Percentiles rank a stretch among this genome's conserved stretches.
Evolutionary conservation across 2,329 filamentous ascomycete genomes (phyloP).

Genomic region (Lojkania enalia): DNA sequence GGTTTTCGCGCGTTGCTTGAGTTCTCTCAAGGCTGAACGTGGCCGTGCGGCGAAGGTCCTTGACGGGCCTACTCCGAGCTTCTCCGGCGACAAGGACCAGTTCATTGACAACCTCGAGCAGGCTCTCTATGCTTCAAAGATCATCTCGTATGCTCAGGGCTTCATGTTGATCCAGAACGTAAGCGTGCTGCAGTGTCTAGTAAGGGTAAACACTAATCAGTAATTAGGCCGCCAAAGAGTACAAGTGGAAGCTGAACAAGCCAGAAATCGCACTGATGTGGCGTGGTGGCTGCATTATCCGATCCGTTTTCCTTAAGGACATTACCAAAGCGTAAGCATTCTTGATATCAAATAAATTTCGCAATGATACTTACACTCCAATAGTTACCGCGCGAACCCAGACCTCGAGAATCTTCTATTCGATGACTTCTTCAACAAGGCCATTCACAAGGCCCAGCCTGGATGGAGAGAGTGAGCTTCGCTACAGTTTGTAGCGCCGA

Average conservation of each 20-base stretch:
- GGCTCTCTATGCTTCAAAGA: slow-evolving; percentile 98
- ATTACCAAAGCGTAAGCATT: slow-evolving; percentile 75
- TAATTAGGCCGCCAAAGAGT: slow-evolving; percentile 84
- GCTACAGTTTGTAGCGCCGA: neutral
- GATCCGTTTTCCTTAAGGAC: slow-evolving; percentile 99
- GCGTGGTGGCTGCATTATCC: slow-evolving; percentile 99
- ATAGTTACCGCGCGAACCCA: slow-evolving; percentile 80
- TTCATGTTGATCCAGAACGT: slow-evolving; percentile 99
- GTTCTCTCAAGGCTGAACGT: slow-evolving; percentile 92
- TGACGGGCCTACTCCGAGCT: slow-evolving; percentile 73
- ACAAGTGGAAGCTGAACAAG: slow-evolving; percentile 99
- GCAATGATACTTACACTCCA: slow-evolving; percentile 10
- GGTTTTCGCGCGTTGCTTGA: slow-evolving; percentile 92
- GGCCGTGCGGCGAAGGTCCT: slow-evolving; percentile 78
- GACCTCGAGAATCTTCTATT: slow-evolving; percentile 98
- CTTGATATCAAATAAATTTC: neutral
- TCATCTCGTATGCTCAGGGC: slow-evolving; percentile 98
- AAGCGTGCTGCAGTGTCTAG: too few species aligned
- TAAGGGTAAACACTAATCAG: slow-evolving; percentile 18
- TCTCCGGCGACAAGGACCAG: slow-evolving; percentile 86
- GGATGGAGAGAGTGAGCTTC: slow-evolving; percentile 46
- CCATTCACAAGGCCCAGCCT: slow-evolving; percentile 90
- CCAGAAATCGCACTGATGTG: slow-evolving; percentile 99
- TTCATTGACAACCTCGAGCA: slow-evolving; percentile 98
- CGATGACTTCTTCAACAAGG: slow-evolving; percentile 99